Evolutionary conservation across 495 filamentous ascomycete genomes (phyloP).

Genomic region (Beverwykella pulmonaria): DNA sequence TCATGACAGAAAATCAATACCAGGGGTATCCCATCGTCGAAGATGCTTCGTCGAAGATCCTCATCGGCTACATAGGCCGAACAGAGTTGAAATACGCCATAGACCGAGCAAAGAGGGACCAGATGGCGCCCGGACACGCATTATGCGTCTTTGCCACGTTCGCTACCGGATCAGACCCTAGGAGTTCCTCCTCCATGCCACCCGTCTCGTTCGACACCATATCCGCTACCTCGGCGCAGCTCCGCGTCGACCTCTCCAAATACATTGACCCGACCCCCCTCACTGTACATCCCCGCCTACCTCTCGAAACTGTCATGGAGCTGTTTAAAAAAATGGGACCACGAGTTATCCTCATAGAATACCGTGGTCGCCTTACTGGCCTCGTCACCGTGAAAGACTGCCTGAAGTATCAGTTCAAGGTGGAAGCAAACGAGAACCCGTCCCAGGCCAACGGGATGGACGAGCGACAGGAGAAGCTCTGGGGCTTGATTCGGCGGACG

Average conservation of each 20-base stretch:
- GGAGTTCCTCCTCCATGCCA: constrained; percentile 47
- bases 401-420: constrained; percentile 95
- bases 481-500: constrained; percentile 38
- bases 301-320: constrained; percentile 97
- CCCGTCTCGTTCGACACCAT: constrained; percentile 69
- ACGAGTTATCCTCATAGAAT: constrained; percentile 89
- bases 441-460: constrained; percentile 52
- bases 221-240: constrained; percentile 56
- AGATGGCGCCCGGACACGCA: constrained; percentile 67
- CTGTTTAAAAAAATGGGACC: constrained; percentile 98
- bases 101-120: constrained; percentile 75
- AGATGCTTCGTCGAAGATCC: constrained; percentile 65
- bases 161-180: constrained; percentile 49
- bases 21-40: constrained; percentile 96
- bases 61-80: constrained; percentile 92
- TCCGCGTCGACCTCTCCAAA: constrained; percentile 78
- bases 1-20: constrained; percentile 80
- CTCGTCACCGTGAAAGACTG: constrained; percentile 97
- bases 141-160: constrained; percentile 77
- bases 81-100: constrained; percentile 94
- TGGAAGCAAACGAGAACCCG: constrained; percentile 84
- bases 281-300: constrained; percentile 86
- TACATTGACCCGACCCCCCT: constrained; percentile 91
- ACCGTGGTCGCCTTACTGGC: constrained; percentile 77
- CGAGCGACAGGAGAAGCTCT: constrained; percentile 43